These are phyloP conservation scores for Penicillium alfredii DNA, from an alignment of 495 filamentous ascomycete genomes.

Conservation along the genomic window DNA sequence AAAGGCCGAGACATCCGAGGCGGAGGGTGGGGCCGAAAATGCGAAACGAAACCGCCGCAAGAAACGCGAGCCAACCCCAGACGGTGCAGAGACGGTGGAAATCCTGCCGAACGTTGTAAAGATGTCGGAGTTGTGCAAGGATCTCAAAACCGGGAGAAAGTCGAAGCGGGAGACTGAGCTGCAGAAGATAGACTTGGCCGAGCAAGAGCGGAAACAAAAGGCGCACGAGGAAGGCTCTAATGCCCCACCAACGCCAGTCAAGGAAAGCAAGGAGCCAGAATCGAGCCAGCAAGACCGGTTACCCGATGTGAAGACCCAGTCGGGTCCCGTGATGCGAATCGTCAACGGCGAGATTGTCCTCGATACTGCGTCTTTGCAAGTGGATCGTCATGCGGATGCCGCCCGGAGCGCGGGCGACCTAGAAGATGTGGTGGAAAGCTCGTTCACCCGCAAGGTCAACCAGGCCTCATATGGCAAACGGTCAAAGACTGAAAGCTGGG, in stretches of 20 bases:
- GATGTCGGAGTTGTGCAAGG: conserved; percentile 78
- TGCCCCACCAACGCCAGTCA: conserved; percentile 22
- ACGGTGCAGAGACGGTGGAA: conserved; percentile 65
- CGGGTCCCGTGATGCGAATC: conserved; percentile 58
- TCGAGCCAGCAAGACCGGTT: conserved; percentile 11
- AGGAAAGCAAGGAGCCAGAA: conserved; percentile 25
- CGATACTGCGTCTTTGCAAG: conserved; percentile 67
- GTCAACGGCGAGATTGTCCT: conserved; percentile 82
- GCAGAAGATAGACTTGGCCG: conserved; percentile 47
- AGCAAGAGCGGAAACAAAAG: conserved; percentile 43
- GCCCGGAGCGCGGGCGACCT: conserved; percentile 51
- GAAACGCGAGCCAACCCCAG: conserved; percentile 60
- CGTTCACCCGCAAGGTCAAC: conserved; percentile 72
- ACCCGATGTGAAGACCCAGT: conserved; percentile 21
- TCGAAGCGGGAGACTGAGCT: conserved; percentile 64
- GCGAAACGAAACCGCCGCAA: conserved; percentile 21
- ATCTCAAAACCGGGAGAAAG: conserved; percentile 70
- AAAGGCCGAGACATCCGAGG: conserved; percentile 18
- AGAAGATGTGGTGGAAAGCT: conserved; percentile 67
- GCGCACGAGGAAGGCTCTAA: conserved; percentile 32
- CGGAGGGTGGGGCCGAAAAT: conserved; percentile 26
- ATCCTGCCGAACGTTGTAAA: conserved; percentile 65
- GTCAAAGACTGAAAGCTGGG: conserved; percentile 69
- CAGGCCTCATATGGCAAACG: conserved; percentile 65
- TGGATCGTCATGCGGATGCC: conserved; percentile 71